Evolutionary conservation across 306 rosid genomes (phyloP).

Genomic region (Inga leiocalycina): DNA sequence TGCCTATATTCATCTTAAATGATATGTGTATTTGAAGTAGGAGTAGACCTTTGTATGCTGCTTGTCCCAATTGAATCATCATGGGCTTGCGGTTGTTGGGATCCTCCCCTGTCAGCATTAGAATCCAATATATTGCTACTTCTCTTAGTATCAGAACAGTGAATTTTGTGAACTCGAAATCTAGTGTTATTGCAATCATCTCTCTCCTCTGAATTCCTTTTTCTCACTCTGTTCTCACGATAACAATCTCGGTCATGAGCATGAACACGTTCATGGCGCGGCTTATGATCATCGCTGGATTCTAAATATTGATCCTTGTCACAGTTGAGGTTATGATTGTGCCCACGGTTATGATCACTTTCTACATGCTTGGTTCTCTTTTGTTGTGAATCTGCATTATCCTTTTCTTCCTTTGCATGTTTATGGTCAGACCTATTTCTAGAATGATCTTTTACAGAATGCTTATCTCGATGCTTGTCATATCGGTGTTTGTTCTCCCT

Average conservation of each 20-base stretch:
- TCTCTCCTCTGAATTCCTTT: slow-evolving; percentile 74
- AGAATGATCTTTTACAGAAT: slow-evolving; percentile 59
- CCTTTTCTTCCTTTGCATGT: slow-evolving; percentile 73
- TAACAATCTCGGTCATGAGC: slow-evolving; percentile 43
- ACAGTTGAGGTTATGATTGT: background rate
- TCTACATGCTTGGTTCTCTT: slow-evolving; percentile 77
- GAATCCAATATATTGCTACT: slow-evolving; percentile 68
- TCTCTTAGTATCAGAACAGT: slow-evolving; percentile 70
- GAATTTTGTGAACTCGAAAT: slow-evolving; percentile 61
- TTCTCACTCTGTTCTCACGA: slow-evolving; percentile 70
- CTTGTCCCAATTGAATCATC: slow-evolving; percentile 52
- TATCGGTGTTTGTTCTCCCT: slow-evolving; percentile 73
- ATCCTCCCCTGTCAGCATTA: slow-evolving; percentile 71
- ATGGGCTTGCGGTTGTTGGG: slow-evolving; percentile 71
- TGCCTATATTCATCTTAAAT: slow-evolving; percentile 81
- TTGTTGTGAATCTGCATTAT: slow-evolving; percentile 56
- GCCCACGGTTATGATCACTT: slow-evolving; percentile 51
- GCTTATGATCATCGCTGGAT: slow-evolving; percentile 48
- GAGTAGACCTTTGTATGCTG: slow-evolving; percentile 73
- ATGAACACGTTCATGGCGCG: slow-evolving; percentile 25
- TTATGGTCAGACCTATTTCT: slow-evolving; percentile 74
- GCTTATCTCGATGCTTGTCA: slow-evolving; percentile 76
- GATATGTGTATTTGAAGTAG: slow-evolving; percentile 57
- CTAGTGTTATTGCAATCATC: slow-evolving; percentile 70
- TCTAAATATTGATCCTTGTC: slow-evolving; percentile 31